Percentiles rank a stretch among this genome's conserved stretches.
These are phyloP conservation scores for Pseudopyrenochaeta lycopersici DNA, from an alignment of 2,329 filamentous ascomycete genomes.

Conservation along the genomic window DNA sequence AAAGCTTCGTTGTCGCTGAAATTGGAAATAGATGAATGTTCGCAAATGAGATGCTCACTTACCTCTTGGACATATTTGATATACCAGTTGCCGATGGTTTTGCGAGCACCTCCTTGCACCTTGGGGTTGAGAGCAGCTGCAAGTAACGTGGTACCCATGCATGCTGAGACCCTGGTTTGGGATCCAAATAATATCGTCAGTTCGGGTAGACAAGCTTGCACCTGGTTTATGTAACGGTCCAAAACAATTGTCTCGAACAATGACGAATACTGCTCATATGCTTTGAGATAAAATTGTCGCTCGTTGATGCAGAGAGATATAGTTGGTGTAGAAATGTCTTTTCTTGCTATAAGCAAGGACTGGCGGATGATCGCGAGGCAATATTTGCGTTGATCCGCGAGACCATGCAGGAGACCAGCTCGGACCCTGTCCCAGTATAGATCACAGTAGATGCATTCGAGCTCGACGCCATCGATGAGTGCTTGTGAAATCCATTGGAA, in stretches of 20 bases:
- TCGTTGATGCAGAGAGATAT: conserved; percentile 32
- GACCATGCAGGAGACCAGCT: conserved; percentile 51
- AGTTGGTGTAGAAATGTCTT: conserved; percentile 30
- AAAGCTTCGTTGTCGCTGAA: neutral
- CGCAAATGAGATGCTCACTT: conserved; percentile 1
- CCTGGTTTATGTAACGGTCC: conserved; percentile 59
- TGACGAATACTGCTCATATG: conserved; percentile 55
- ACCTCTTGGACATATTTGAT: conserved; percentile 41
- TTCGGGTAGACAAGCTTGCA: conserved; percentile 56
- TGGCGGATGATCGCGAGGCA: conserved; percentile 56
- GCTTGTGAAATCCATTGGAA: conserved; percentile 47
- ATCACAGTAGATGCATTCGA: conserved; percentile 35
- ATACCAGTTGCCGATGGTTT: conserved; percentile 57
- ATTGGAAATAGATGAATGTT: neutral
- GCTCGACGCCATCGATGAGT: conserved; percentile 18
- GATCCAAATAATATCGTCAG: conserved; percentile 50
- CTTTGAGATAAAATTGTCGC: conserved; percentile 27
- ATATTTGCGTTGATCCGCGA: conserved; percentile 57
- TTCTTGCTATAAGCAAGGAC: conserved; percentile 46
- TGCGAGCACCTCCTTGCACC: conserved; percentile 58
- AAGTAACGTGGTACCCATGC: conserved; percentile 55
- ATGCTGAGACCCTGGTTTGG: conserved; percentile 45
- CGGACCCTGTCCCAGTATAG: conserved; percentile 54
- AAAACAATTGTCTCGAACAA: conserved; percentile 60
- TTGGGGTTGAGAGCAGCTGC: conserved; percentile 51